Conservation (phyloP, 805 yeast species). For the Dipodascus albidus region DNA sequence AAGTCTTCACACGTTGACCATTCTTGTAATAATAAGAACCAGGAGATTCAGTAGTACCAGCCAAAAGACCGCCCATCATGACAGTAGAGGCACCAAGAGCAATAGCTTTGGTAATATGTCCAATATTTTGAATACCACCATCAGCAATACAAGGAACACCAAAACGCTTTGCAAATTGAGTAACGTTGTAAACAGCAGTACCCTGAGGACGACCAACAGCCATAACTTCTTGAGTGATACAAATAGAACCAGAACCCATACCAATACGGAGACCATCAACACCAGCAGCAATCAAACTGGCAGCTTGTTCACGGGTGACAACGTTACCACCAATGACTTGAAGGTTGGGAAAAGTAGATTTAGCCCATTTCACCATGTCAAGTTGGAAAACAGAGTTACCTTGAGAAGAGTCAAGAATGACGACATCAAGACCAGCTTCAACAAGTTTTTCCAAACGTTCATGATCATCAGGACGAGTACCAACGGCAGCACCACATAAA, state of each 20-base stretch:
- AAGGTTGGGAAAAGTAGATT: conserved; percentile 62
- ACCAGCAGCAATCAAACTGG: conserved; percentile 86
- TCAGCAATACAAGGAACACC: conserved; percentile 99
- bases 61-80: conserved; percentile 99
- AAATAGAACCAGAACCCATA: conserved; percentile 99
- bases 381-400: conserved; percentile 95
- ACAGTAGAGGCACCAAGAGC: conserved; percentile 95
- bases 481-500: conserved; percentile 97
- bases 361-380: conserved; percentile 87
- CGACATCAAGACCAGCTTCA: conserved; percentile 95
- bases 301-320: conserved; percentile 98
- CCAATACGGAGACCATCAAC: conserved; percentile 98
- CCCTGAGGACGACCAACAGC: conserved; percentile 99
- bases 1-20: conserved; percentile 92
- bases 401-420: conserved; percentile 90
- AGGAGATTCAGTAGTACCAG: conserved; percentile 97
- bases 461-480: conserved; percentile 84
- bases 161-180: conserved; percentile 86
- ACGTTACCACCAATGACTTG: conserved; percentile 97
- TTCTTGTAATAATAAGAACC: conserved; percentile 97
- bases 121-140: conserved; percentile 98
- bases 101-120: conserved; percentile 93
- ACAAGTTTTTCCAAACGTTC: conserved; percentile 75
- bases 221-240: conserved; percentile 99
- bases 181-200: conserved; percentile 91